Conservation (phyloP, 164 flowering plant species). For the Kingdonia uniflora region DNA sequence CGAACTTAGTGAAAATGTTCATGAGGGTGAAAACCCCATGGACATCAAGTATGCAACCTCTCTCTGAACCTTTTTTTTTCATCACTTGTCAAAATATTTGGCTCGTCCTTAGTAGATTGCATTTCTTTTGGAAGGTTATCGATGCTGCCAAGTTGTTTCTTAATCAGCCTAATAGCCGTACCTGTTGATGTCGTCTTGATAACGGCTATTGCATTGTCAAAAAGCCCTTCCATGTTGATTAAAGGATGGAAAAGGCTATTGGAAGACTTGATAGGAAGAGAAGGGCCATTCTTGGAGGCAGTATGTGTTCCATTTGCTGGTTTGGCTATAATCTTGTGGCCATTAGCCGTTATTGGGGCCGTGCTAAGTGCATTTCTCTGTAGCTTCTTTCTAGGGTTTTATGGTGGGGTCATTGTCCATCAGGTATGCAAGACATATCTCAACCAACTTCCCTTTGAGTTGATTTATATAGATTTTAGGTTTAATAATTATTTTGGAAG, state of each 20-base stretch:
- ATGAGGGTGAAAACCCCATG: constrained; percentile 39
- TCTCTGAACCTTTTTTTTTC: no score
- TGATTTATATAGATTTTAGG: no score
- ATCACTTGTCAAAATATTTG: no score
- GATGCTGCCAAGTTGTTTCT: constrained; percentile 52
- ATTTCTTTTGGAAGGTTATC: constrained; percentile 35
- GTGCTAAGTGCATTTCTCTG: background rate
- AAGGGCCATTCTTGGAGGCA: constrained; percentile 10
- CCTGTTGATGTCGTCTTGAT: constrained; percentile 32
- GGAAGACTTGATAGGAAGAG: background rate
- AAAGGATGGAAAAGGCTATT: background rate
- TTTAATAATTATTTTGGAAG: no score
- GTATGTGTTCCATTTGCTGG: background rate
- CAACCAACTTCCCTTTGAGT: no score
- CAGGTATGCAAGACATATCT: constrained; percentile 69
- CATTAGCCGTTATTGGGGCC: background rate
- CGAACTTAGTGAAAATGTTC: constrained; percentile 52
- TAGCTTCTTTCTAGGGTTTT: background rate
- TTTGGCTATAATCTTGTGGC: background rate
- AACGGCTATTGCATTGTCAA: background rate
- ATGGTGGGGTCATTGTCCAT: constrained; percentile 15
- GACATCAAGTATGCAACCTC: constrained; percentile 45
- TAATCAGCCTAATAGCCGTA: constrained; percentile 59
- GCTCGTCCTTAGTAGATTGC: background rate
- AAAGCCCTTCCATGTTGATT: background rate